These are phyloP conservation scores for Kregervanrija pseudodelftensis DNA, from an alignment of 805 yeast genomes.

Conservation along the genomic window DNA sequence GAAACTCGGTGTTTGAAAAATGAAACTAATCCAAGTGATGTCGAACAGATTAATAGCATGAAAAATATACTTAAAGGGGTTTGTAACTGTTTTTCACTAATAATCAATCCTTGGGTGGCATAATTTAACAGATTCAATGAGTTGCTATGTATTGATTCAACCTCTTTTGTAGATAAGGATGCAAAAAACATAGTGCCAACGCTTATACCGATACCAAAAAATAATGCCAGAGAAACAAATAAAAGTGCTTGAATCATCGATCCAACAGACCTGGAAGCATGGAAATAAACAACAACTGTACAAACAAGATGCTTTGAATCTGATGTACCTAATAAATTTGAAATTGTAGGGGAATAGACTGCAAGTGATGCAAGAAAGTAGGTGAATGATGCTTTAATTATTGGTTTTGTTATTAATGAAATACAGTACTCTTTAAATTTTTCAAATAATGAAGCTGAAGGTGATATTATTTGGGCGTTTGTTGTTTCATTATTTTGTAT, in stretches of 20 bases:
- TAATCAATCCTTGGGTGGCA: too few relatives aligned
- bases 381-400: slow-evolving; percentile 62
- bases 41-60: slow-evolving; percentile 30
- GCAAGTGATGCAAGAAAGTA: slow-evolving; percentile 68
- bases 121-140: too few relatives aligned
- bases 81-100: too few relatives aligned
- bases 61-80: slow-evolving; percentile 1
- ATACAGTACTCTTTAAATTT: too few relatives aligned
- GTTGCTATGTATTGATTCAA: too few relatives aligned
- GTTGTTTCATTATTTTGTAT: too few relatives aligned
- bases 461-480: not conserved
- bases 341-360: slow-evolving; percentile 50
- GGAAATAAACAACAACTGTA: slow-evolving; percentile 79
- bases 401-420: slow-evolving; percentile 6
- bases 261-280: slow-evolving; percentile 73
- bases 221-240: slow-evolving; percentile 49
- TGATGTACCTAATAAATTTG: slow-evolving; percentile 48
- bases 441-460: too few relatives aligned
- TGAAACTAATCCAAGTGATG: slow-evolving; percentile 60
- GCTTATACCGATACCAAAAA: slow-evolving; percentile 30
- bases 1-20: slow-evolving; percentile 61
- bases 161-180: not conserved
- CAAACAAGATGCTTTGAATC: slow-evolving; percentile 79
- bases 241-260: slow-evolving; percentile 69
- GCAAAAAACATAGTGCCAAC: slow-evolving; percentile 2